Evolutionary conservation across 495 filamentous ascomycete species (phyloP), one percentile per base, ranked within the genome.

Genomic region (Neurospora intermedia): DNA sequence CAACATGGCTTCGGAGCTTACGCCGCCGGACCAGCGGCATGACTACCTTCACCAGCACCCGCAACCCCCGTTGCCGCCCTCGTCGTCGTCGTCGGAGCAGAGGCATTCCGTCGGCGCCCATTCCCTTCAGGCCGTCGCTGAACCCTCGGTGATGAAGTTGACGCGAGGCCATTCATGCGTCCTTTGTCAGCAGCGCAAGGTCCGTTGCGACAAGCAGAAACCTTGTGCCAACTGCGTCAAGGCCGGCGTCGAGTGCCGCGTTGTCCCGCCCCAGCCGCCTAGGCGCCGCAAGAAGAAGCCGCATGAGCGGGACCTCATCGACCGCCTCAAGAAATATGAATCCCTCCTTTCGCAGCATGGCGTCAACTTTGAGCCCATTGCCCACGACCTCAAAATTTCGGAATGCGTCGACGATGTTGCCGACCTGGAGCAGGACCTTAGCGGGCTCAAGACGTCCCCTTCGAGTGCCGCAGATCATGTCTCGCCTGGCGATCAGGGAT

Each of bases 221-320:
- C 89, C 88, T 42, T 92, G 90, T 74, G 87, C 88, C 69, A 90
- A 89, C 81, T 91, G 89, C 76, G 78, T 87, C 79, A 91, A 89
- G 83, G 85, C 87, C 73, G 77, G 82, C 41, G 84, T 85, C 46
- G 88, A 89, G 66, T 92, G 90, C 75, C 82, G 88, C 4, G 87
- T 88, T 39, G 84, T 86, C n/a, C 83, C 86, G 76, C 88, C 88
- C 35, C 84, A 87, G 46, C 87, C 85, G 0, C 88, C 89, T 18
- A 82, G 87, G 46, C 86, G 88, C 35, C 83, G 88, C 72, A 89
- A 89, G 80, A 88, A 87, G 81, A 86, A 85, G 74, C 83, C 81
- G 38, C 81, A 84, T 62, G 85, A 87, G 74, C 81, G 82, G 71
- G 86, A 87, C 74, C 81, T 87, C 42, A 80, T 84, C 43, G 86